Percentiles rank a stretch among this genome's conserved stretches.
phyloP scores from a whole-genome alignment of 2,329 filamentous ascomycete species.

The Hypomyces rosellus region DNA sequence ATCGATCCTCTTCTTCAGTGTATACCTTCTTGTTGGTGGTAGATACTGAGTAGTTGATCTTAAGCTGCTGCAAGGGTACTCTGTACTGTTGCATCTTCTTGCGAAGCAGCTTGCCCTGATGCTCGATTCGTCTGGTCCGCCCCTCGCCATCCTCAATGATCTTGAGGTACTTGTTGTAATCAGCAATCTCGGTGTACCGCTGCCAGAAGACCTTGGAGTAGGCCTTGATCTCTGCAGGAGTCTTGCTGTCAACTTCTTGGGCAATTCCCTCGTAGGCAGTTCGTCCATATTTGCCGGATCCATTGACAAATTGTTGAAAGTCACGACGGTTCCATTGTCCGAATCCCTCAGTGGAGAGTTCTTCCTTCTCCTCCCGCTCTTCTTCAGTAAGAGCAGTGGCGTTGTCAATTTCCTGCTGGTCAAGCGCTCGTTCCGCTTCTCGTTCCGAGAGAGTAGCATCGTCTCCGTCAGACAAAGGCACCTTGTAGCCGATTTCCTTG shows the following conservation, averaged over 20 bases:
- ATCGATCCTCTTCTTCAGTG: constrained; percentile 95
- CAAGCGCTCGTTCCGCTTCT: constrained; percentile 77
- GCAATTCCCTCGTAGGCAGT: constrained; percentile 80
- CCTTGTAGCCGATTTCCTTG: constrained; percentile 94
- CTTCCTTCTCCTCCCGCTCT: constrained; percentile 80
- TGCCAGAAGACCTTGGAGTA: constrained; percentile 98
- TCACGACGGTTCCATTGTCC: constrained; percentile 94
- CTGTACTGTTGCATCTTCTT: constrained; percentile 96
- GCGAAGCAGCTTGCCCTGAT: constrained; percentile 85
- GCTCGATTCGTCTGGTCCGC: constrained; percentile 78
- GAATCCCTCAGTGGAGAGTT: constrained; percentile 78
- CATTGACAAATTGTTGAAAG: constrained; percentile 97
- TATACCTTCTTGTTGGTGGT: constrained; percentile 99
- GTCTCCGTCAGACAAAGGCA: constrained; percentile 78
- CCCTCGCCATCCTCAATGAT: constrained; percentile 92
- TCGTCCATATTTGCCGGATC: constrained; percentile 86
- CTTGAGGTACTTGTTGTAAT: constrained; percentile 82
- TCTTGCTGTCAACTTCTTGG: constrained; percentile 87
- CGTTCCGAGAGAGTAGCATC: constrained; percentile 83
- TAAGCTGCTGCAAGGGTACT: constrained; percentile 95
- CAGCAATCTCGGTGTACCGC: constrained; percentile 81
- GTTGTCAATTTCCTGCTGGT: constrained; percentile 90
- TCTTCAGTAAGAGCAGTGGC: constrained; percentile 82
- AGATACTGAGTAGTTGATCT: constrained; percentile 97
- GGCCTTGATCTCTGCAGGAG: constrained; percentile 72